Conservation (phyloP, 495 filamentous ascomycete genomes). For the Neurospora sublineolata region DNA sequence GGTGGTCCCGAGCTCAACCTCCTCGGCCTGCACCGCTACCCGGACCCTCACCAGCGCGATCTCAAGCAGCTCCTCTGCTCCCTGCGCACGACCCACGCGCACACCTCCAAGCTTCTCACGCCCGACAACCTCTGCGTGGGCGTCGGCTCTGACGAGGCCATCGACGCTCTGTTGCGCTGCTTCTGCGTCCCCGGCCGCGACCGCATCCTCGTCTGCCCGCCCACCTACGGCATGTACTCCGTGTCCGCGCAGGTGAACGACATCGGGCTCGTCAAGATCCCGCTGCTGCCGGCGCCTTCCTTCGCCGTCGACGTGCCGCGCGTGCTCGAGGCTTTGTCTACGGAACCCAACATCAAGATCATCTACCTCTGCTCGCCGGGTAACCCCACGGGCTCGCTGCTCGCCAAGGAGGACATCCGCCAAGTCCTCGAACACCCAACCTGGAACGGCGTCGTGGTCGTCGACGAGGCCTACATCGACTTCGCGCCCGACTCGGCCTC, state of each 20-base stretch:
- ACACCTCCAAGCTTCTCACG: constrained; percentile 61
- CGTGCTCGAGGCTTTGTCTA: constrained; percentile 52
- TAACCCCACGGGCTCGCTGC: constrained; percentile 75
- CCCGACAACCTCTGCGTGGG: constrained; percentile 86
- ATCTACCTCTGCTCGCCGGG: constrained; percentile 88
- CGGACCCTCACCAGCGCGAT: constrained; percentile 82
- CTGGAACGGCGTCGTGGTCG: constrained; percentile 88
- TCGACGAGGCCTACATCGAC: constrained; percentile 96
- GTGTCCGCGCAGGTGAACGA: constrained; percentile 93
- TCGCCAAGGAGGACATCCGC: constrained; percentile 64
- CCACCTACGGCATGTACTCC: constrained; percentile 96
- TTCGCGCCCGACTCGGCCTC: constrained; percentile 71
- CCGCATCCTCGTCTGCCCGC: constrained; percentile 85
- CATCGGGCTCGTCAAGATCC: constrained; percentile 70
- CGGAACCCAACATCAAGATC: constrained; percentile 63
- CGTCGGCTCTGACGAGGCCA: constrained; percentile 91
- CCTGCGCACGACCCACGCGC: constrained; percentile 73
- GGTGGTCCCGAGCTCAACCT: constrained; percentile 48
- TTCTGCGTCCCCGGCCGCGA: constrained; percentile 84
- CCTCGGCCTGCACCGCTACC: constrained; percentile 79
- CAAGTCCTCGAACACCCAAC: constrained; percentile 71
- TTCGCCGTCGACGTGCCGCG: constrained; percentile 63
- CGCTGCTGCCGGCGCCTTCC: constrained; percentile 45
- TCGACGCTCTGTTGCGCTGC: constrained; percentile 82
- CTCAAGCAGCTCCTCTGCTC: constrained; percentile 81